These are phyloP conservation scores for Lentinus brumalis DNA, from an alignment of 768 basidiomycete species.

Conservation along the genomic window DNA sequence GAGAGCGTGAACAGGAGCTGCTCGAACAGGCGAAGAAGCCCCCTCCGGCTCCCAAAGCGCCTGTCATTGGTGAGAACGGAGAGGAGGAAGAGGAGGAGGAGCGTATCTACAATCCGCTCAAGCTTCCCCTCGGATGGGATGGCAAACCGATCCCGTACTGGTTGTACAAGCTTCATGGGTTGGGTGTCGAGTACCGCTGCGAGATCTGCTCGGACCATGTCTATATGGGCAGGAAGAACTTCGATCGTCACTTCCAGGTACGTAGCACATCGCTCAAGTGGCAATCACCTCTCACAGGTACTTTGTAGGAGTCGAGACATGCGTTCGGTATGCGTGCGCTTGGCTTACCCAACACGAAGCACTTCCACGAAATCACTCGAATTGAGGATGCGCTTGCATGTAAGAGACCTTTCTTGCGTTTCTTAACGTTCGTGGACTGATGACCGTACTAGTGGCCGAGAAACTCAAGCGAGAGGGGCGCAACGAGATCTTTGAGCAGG, in stretches of 20 bases:
- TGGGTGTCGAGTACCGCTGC: slow-evolving; percentile 97
- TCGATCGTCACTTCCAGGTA: slow-evolving; percentile 93
- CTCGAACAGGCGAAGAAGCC: slow-evolving; percentile 66
- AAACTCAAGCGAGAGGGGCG: slow-evolving; percentile 97
- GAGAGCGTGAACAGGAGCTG: slow-evolving; percentile 93
- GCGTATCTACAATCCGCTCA: slow-evolving; percentile 96
- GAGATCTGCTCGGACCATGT: slow-evolving; percentile 97
- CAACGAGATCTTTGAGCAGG: slow-evolving; percentile 89
- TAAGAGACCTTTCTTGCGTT: slow-evolving; percentile 44
- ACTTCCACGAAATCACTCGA: slow-evolving; percentile 97
- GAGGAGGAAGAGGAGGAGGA: slow-evolving; percentile 96
- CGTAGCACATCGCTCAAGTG: slow-evolving; percentile 6
- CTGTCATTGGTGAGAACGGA: slow-evolving; percentile 45
- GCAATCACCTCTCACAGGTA: neutral
- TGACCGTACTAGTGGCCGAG: slow-evolving; percentile 73
- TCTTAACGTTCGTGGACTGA: neutral
- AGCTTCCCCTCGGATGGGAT: slow-evolving; percentile 96
- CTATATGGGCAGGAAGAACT: slow-evolving; percentile 98
- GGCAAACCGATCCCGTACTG: slow-evolving; percentile 99
- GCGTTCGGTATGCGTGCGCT: slow-evolving; percentile 98
- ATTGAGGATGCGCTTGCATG: slow-evolving; percentile 95
- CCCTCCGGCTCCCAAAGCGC: slow-evolving; percentile 47
- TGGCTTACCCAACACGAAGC: slow-evolving; percentile 96
- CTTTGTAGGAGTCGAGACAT: slow-evolving; percentile 81
- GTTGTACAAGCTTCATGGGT: slow-evolving; percentile 96